Percentiles rank a stretch among this genome's conserved stretches.
These are phyloP conservation scores for Globisporangium yorkense DNA, from an alignment of 352 stramenopile species.

Conservation along the genomic window DNA sequence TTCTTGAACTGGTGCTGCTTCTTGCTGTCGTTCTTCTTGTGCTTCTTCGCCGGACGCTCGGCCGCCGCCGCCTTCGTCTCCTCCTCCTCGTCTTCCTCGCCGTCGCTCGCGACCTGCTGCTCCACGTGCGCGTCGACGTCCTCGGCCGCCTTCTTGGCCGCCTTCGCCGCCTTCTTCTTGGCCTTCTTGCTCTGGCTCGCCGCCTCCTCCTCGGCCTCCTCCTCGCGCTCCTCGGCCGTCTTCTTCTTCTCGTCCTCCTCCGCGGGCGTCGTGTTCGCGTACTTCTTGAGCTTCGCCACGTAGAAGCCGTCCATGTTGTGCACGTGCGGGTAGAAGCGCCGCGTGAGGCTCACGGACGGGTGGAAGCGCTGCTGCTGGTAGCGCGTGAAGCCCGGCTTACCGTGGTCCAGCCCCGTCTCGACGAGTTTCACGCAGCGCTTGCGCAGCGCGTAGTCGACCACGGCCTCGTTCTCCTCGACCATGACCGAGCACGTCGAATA, in stretches of 20 bases:
- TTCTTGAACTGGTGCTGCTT: constrained; percentile 11
- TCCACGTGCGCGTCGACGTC: constrained; percentile 66
- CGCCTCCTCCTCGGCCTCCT: constrained; percentile 51
- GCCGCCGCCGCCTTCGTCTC: constrained; percentile 17
- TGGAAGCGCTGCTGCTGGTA: constrained; percentile 99
- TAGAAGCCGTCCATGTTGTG: constrained; percentile 99
- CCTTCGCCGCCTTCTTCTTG: constrained; percentile 72
- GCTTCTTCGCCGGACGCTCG: constrained; percentile 38
- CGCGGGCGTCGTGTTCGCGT: constrained; percentile 89
- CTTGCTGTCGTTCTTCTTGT: constrained; percentile 34
- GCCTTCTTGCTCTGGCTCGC: constrained; percentile 74
- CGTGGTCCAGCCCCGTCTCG: constrained; percentile 96
- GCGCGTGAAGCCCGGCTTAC: constrained; percentile 88
- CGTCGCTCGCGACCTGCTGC: constrained; percentile 43
- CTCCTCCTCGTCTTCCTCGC: constrained; percentile 21
- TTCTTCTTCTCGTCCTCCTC: constrained; percentile 81
- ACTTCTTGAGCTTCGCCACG: constrained; percentile 99
- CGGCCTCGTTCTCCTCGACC: constrained; percentile 93
- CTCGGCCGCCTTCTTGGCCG: constrained; percentile 61
- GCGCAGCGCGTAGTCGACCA: constrained; percentile 98
- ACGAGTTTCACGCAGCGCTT: constrained; percentile 99
- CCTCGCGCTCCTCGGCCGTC: constrained; percentile 54
- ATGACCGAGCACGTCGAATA: constrained; percentile 98
- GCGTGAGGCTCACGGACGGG: constrained; percentile 92
- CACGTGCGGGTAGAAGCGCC: constrained; percentile 99